These are phyloP conservation scores for Ustilago nuda DNA, from an alignment of 1,284 basidiomycete genomes.

Conservation along the genomic window DNA sequence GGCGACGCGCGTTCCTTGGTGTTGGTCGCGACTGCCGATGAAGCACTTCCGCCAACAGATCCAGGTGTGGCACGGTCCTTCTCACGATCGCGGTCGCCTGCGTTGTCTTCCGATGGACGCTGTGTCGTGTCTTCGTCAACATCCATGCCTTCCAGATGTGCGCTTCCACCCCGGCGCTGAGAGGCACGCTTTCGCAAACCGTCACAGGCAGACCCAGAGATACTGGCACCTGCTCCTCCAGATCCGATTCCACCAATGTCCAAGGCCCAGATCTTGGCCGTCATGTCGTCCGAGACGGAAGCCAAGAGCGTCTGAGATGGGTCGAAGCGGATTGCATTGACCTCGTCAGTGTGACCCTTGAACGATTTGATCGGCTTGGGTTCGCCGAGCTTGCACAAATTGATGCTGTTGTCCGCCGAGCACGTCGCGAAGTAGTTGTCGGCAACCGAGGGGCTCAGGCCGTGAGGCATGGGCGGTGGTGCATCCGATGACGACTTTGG, in stretches of 20 bases:
- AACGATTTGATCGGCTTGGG: slow-evolving; percentile 64
- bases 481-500: slow-evolving; percentile 34
- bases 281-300: slow-evolving; percentile 64
- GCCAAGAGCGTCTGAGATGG: slow-evolving; percentile 66
- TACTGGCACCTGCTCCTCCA: slow-evolving; percentile 15
- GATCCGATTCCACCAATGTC: slow-evolving; percentile 38
- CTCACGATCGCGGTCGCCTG: slow-evolving; percentile 38
- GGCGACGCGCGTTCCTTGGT: slow-evolving; percentile 38
- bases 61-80: slow-evolving; percentile 47
- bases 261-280: slow-evolving; percentile 64
- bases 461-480: slow-evolving; percentile 52
- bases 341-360: slow-evolving; percentile 67
- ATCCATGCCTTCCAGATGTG: slow-evolving; percentile 54
- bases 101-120: slow-evolving; percentile 33
- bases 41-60: slow-evolving; percentile 19
- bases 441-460: slow-evolving; percentile 49
- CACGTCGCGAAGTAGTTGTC: slow-evolving; percentile 67
- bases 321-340: slow-evolving; percentile 68
- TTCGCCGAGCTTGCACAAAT: slow-evolving; percentile 65
- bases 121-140: slow-evolving; percentile 41
- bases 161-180: slow-evolving; percentile 54
- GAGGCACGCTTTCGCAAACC: slow-evolving; percentile 42
- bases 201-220: slow-evolving; percentile 25
- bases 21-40: background rate
- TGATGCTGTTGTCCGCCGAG: slow-evolving; percentile 67